Base-by-base conservation (phyloP, 495 filamentous ascomycete genomes). In the Pyronema domesticum region DNA sequence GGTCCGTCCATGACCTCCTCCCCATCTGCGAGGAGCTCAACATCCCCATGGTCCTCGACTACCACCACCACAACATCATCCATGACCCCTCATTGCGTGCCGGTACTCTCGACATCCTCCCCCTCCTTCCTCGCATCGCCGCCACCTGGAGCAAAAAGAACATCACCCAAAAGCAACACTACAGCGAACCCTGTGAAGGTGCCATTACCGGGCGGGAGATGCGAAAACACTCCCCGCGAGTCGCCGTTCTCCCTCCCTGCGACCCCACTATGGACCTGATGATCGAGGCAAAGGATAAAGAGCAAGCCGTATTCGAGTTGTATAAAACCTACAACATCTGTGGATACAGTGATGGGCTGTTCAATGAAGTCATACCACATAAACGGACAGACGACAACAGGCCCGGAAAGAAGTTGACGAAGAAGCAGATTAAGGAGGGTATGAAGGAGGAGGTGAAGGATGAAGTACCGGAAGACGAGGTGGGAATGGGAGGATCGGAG, bases 231-330 rank as follows among this genome's bases (percentile, higher is more conserved):
- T 83, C 78, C 45, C 79, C 84, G 0, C 74, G 89, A 6, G 85
- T 91, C 3, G 67, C 70, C 35, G 84, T 78, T 0, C 67, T 98
- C 13, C 89, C 89, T 10, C 89, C 89, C 0, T 95, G 88, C 59
- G 70, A 79, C 1, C 70, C 77, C 5, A 78, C 79, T 6, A 89
- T 93, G 82, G 91, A 95, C 64, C 72, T 95, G 10, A 98, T 95
- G 91, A 95, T 95, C 55, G 91, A 98, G 70, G 91, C 91, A 14
- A 98, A 95, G 62, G 89, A 95, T 62, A 98, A 95, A 68, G 91
- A 98, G 67, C 91, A 95, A 67, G 88, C 91, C 0, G 88, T 95
- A 0, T 94, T 95, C 62, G 87, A 95, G 58, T 73, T 95, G 11
- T 95, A 95, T 85, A 73, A 81, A 34, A 91, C 72, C 1, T 94